A percentile compares a stretch with the other conserved stretches of the same genome.
Conservation (phyloP, 116 monocot genomes). For the Posidonia oceanica region DNA sequence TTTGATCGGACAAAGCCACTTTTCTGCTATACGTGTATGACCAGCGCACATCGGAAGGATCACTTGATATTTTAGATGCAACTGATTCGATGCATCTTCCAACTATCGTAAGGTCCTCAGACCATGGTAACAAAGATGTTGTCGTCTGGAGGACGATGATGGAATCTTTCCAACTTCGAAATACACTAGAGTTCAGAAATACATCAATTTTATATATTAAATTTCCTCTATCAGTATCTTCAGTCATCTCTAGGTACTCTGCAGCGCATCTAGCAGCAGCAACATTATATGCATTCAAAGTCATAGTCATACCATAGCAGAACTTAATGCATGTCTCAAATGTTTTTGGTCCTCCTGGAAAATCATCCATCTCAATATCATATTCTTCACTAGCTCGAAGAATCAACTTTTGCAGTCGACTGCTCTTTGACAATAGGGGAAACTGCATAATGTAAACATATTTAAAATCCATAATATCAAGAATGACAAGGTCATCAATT, state of each 20-base stretch:
- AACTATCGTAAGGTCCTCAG: slow-evolving; percentile 60
- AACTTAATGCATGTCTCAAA: slow-evolving; percentile 91
- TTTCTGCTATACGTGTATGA: slow-evolving; percentile 59
- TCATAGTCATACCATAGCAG: slow-evolving; percentile 88
- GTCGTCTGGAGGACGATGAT: slow-evolving; percentile 70
- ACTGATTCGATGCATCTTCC: slow-evolving; percentile 84
- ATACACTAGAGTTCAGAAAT: slow-evolving; percentile 66
- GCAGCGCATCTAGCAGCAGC: slow-evolving; percentile 74
- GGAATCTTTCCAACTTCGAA: slow-evolving; percentile 87
- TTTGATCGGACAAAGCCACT: slow-evolving; percentile 14
- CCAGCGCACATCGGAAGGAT: slow-evolving; percentile 68
- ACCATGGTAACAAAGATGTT: slow-evolving; percentile 47
- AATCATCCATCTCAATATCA: slow-evolving; percentile 39
- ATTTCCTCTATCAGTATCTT: slow-evolving; percentile 81
- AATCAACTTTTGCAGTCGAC: slow-evolving; percentile 43
- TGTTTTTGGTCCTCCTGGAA: slow-evolving; percentile 66
- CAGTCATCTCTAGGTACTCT: slow-evolving; percentile 77
- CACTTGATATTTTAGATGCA: slow-evolving; percentile 62
- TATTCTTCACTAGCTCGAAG: slow-evolving; percentile 37
- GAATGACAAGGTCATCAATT: too few relatives aligned
- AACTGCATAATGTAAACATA: slow-evolving; percentile 40
- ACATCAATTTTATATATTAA: slow-evolving; percentile 81
- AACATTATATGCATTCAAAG: slow-evolving; percentile 78
- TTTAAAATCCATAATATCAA: too few relatives aligned
- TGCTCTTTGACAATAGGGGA: slow-evolving; percentile 89